Conservation (phyloP, 805 yeast species). For the Candida patagonica region DNA sequence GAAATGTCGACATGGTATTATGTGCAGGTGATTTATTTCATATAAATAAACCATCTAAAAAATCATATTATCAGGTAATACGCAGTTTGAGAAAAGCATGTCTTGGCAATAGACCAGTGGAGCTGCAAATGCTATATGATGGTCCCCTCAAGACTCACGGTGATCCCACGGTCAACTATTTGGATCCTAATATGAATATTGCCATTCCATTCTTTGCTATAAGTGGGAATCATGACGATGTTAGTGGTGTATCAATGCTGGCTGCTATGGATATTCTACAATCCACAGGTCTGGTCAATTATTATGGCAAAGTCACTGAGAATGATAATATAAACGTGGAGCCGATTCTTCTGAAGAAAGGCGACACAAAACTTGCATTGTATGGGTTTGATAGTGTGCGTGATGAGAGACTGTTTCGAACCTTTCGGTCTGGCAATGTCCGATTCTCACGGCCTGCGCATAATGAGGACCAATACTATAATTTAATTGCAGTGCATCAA, state of each 20-base stretch:
- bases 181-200: slow-evolving; percentile 82
- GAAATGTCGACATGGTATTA: slow-evolving; percentile 63
- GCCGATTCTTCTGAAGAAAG: slow-evolving; percentile 79
- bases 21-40: slow-evolving; percentile 95
- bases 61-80: slow-evolving; percentile 76
- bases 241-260: slow-evolving; percentile 62
- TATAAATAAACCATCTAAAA: slow-evolving; percentile 78
- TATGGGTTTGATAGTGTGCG: slow-evolving; percentile 85
- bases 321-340: slow-evolving; percentile 63
- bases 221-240: slow-evolving; percentile 94
- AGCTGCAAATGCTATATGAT: slow-evolving; percentile 72
- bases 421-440: slow-evolving; percentile 73
- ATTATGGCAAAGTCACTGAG: slow-evolving; percentile 74
- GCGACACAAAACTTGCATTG: slow-evolving; percentile 68
- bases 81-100: slow-evolving; percentile 60
- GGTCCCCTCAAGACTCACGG: slow-evolving; percentile 49
- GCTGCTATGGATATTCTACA: slow-evolving; percentile 81
- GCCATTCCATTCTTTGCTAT: slow-evolving; percentile 87
- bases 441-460: slow-evolving; percentile 64
- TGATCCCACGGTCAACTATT: slow-evolving; percentile 62
- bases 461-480: slow-evolving; percentile 64
- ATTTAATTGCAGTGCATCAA: slow-evolving; percentile 81
- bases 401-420: slow-evolving; percentile 77
- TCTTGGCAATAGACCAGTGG: slow-evolving; percentile 81
- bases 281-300: slow-evolving; percentile 76